phyloP scores from a whole-genome alignment of 352 stramenopile species.

The Plasmopara viticola region DNA sequence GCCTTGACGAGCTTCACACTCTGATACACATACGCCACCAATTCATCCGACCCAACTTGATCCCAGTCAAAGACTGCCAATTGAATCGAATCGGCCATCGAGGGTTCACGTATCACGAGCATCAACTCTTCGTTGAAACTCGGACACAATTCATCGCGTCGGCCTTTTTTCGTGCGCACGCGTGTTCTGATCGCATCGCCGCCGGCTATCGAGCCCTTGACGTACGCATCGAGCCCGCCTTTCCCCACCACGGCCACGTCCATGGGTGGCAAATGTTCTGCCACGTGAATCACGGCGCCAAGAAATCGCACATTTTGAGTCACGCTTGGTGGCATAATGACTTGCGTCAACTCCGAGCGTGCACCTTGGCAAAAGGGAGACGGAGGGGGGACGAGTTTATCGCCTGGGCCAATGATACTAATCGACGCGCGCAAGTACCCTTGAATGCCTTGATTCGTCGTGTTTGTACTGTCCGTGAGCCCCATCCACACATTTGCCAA shows the following conservation, averaged over 20 bases:
- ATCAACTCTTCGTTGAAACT: conserved; percentile 79
- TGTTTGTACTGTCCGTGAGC: conserved; percentile 79
- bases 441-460: conserved; percentile 82
- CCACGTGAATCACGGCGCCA: conserved; percentile 54
- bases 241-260: conserved; percentile 56
- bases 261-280: conserved; percentile 71
- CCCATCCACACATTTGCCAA: conserved; percentile 88
- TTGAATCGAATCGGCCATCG: conserved; percentile 73
- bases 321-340: conserved; percentile 76
- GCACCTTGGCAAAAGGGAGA: conserved; percentile 45
- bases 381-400: conserved; percentile 71
- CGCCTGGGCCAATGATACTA: conserved; percentile 80
- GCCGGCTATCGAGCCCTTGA: conserved; percentile 52
- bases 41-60: conserved; percentile 62
- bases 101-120: conserved; percentile 70
- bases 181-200: conserved; percentile 59
- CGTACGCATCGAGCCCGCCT: conserved; percentile 65
- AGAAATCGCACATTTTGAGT: conserved; percentile 73
- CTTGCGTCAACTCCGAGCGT: conserved; percentile 44
- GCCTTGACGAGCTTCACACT: conserved; percentile 69
- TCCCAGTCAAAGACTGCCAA: conserved; percentile 75
- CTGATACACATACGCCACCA: conserved; percentile 66
- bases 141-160: conserved; percentile 55
- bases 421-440: conserved; percentile 87
- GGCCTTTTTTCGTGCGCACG: conserved; percentile 71